Conservation (phyloP, 2,329 filamentous ascomycete genomes). For the Xylariaceae sp. region DNA sequence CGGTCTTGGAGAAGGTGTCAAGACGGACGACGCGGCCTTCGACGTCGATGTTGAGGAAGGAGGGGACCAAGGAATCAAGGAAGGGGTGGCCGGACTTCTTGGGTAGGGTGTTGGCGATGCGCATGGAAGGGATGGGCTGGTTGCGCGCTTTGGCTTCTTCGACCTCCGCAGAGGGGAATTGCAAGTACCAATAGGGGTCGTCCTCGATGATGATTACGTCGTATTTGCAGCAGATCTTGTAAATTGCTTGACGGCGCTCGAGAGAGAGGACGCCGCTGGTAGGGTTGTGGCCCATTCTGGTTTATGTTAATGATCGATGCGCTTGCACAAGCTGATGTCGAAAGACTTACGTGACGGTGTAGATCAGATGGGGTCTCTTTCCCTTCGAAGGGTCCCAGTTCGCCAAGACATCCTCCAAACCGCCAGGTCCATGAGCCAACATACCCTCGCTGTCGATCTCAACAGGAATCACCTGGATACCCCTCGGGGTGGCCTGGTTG, state of each 20-base stretch:
- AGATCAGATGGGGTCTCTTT: slow-evolving; percentile 75
- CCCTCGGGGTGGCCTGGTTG: slow-evolving; percentile 59
- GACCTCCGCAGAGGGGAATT: slow-evolving; percentile 67
- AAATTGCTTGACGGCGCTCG: slow-evolving; percentile 70
- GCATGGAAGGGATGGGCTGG: slow-evolving; percentile 32
- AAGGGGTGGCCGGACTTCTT: slow-evolving; percentile 64
- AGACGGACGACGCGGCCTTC: slow-evolving; percentile 85
- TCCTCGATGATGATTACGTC: slow-evolving; percentile 91
- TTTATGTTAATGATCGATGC: not conserved
- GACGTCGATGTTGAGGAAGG: slow-evolving; percentile 73
- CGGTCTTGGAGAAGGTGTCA: slow-evolving; percentile 91
- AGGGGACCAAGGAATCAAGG: slow-evolving; percentile 77
- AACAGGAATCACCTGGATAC: slow-evolving; percentile 68
- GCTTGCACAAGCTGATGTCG: too few relatives aligned
- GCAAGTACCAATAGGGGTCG: slow-evolving; percentile 93
- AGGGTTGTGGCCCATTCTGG: slow-evolving; percentile 81
- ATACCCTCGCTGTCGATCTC: slow-evolving; percentile 76
- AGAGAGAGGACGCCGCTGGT: slow-evolving; percentile 71
- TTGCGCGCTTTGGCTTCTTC: slow-evolving; percentile 46
- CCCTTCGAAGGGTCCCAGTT: slow-evolving; percentile 76
- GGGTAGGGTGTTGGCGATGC: slow-evolving; percentile 27
- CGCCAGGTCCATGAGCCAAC: slow-evolving; percentile 65
- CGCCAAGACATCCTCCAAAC: slow-evolving; percentile 69
- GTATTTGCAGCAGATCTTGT: slow-evolving; percentile 73
- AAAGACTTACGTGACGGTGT: slow-evolving; percentile 73